These are phyloP conservation scores for Mycosphaerella arachidis DNA, from an alignment of 2,329 filamentous ascomycete genomes.

Conservation along the genomic window DNA sequence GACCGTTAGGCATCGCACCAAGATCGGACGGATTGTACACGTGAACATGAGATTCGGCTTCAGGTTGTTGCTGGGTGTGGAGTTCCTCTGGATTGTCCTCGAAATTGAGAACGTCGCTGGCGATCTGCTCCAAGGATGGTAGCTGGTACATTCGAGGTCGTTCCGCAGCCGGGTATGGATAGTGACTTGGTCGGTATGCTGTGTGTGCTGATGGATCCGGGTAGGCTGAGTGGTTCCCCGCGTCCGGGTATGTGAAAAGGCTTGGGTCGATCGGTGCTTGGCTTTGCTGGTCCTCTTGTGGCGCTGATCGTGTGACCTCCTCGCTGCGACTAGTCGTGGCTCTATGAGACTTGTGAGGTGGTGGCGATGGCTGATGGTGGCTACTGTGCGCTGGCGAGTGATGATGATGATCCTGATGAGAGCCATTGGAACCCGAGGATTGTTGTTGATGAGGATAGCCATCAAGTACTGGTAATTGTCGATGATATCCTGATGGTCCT, in stretches of 20 bases:
- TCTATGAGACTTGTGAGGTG: constrained; percentile 8
- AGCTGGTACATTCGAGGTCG: constrained; percentile 23
- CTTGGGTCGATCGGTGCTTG: constrained; percentile 22
- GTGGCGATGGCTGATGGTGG: background rate
- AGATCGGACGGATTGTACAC: constrained; percentile 18
- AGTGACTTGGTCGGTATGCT: constrained; percentile 12
- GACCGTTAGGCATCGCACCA: constrained; percentile 10
- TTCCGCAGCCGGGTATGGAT: constrained; percentile 23
- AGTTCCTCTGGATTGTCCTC: constrained; percentile 9
- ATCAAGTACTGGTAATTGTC: background rate
- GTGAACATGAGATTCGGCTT: constrained; percentile 14
- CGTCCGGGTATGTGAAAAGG: constrained; percentile 14
- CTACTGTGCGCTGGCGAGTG: background rate
- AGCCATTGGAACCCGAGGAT: background rate
- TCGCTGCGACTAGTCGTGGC: constrained; percentile 5
- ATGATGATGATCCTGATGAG: background rate
- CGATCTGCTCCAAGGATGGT: constrained; percentile 35
- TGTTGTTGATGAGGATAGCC: background rate
- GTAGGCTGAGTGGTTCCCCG: constrained; percentile 5
- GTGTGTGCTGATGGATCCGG: constrained; percentile 5
- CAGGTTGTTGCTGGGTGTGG: constrained; percentile 11
- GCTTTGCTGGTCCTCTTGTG: constrained; percentile 5
- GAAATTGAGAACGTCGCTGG: constrained; percentile 30
- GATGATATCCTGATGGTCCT: background rate
- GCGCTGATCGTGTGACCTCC: constrained; percentile 3